phyloP scores from a whole-genome alignment of 805 yeast genomes.

The Candida namnaoensis region DNA sequence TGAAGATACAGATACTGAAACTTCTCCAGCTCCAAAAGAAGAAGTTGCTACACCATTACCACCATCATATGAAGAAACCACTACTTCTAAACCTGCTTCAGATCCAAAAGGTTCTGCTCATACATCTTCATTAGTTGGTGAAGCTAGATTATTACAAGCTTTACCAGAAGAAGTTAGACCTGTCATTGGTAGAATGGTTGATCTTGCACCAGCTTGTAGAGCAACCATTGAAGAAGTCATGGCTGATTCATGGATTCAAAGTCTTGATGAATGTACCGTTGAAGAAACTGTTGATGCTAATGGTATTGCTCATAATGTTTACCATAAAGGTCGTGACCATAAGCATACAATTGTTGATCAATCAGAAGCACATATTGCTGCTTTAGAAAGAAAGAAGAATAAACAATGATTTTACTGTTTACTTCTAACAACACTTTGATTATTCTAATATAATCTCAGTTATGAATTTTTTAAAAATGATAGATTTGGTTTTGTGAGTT shows the following conservation, averaged over 20 bases:
- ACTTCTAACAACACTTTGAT: no score
- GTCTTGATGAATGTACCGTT: constrained; percentile 64
- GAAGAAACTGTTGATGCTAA: constrained; percentile 31
- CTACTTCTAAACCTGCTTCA: constrained; percentile 3
- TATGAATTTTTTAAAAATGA: no score
- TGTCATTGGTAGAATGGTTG: constrained; percentile 69
- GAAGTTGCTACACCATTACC: constrained; percentile 1
- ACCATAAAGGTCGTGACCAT: constrained; percentile 49
- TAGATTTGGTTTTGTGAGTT: no score
- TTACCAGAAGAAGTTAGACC: constrained; percentile 62
- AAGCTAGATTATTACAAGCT: constrained; percentile 60
- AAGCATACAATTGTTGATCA: constrained; percentile 86
- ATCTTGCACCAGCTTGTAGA: constrained; percentile 79
- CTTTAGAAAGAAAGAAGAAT: constrained; percentile 76
- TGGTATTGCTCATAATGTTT: constrained; percentile 22
- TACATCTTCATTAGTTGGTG: constrained; percentile 63
- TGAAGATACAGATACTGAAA: constrained; percentile 4
- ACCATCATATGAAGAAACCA: constrained; percentile 21
- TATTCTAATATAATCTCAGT: no score
- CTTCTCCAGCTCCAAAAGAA: constrained; percentile 8
- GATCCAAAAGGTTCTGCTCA: constrained; percentile 31
- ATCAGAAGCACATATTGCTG: constrained; percentile 92
- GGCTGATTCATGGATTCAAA: constrained; percentile 58
- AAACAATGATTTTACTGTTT: not conserved
- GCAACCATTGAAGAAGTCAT: constrained; percentile 75